These are phyloP conservation scores for Picochlorum sp. DNA, from an alignment of 139 green algal species.

Conservation along the genomic window DNA sequence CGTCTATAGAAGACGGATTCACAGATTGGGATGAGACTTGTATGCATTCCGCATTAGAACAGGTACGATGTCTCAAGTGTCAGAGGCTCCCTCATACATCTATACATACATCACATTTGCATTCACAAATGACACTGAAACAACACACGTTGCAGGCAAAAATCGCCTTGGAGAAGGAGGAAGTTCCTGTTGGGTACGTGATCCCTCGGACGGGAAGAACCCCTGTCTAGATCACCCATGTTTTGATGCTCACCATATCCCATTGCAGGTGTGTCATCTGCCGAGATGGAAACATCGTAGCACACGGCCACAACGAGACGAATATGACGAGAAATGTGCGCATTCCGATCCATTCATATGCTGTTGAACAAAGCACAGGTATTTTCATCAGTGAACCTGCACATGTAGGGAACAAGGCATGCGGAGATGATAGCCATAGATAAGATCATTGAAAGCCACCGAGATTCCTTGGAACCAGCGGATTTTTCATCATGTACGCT, in stretches of 20 bases:
- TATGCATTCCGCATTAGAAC: too few relatives aligned
- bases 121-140: background rate
- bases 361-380: background rate
- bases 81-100: background rate
- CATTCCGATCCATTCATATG: background rate
- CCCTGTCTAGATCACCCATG: background rate
- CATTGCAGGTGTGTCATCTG: constrained; percentile 69
- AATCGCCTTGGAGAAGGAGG: constrained; percentile 33
- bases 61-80: too few relatives aligned
- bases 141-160: constrained; percentile 33
- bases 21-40: too few relatives aligned
- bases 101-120: background rate
- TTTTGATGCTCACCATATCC: background rate
- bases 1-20: too few relatives aligned
- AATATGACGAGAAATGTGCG: constrained; percentile 75
- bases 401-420: constrained; percentile 75
- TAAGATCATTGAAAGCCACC: constrained; percentile 37
- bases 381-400: background rate
- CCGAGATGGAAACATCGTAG: constrained; percentile 37
- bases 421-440: constrained; percentile 92
- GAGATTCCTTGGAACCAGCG: constrained; percentile 18
- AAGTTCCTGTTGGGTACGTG: constrained; percentile 70
- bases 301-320: constrained; percentile 69
- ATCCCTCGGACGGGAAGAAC: background rate
- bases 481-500: constrained; percentile 42